Percentiles rank a stretch among this genome's conserved stretches.
Evolutionary conservation across 2,329 filamentous ascomycete species (phyloP).

Genomic region (Nemania diffusa): DNA sequence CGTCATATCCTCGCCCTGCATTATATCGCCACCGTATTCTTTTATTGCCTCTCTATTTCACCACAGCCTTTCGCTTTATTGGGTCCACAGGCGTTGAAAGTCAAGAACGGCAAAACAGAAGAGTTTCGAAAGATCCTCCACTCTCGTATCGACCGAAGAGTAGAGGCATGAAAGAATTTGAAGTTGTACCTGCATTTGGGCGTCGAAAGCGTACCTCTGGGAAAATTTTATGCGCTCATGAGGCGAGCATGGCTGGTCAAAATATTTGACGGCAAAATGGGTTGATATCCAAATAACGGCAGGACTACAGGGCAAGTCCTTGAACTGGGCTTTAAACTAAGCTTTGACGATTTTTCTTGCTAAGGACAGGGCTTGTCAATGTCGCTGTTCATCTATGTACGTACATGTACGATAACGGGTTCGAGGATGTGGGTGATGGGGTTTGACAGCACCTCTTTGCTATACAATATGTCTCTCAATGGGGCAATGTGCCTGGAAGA

Average conservation of each 20-base stretch:
- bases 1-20: background rate
- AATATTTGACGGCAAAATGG: conserved; percentile 14
- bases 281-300: conserved; percentile 5
- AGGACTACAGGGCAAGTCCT: background rate
- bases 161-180: background rate
- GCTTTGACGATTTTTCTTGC: conserved; percentile 5
- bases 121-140: background rate
- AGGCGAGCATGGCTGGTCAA: background rate
- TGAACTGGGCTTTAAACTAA: too few species aligned
- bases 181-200: conserved; percentile 8
- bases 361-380: conserved; percentile 2
- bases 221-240: conserved; percentile 1
- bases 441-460: background rate
- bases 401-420: conserved; percentile 32
- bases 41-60: conserved; percentile 13
- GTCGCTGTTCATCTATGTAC: conserved; percentile 19
- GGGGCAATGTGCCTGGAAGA: background rate
- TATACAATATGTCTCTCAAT: background rate
- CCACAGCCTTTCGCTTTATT: conserved; percentile 8
- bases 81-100: conserved; percentile 5
- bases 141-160: background rate
- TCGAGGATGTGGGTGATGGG: background rate
- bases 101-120: conserved; percentile 4
- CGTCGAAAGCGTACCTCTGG: background rate
- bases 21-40: background rate